These are phyloP conservation scores for Saxophila tyrrhenica DNA, from an alignment of 495 filamentous ascomycete genomes.

Conservation along the genomic window DNA sequence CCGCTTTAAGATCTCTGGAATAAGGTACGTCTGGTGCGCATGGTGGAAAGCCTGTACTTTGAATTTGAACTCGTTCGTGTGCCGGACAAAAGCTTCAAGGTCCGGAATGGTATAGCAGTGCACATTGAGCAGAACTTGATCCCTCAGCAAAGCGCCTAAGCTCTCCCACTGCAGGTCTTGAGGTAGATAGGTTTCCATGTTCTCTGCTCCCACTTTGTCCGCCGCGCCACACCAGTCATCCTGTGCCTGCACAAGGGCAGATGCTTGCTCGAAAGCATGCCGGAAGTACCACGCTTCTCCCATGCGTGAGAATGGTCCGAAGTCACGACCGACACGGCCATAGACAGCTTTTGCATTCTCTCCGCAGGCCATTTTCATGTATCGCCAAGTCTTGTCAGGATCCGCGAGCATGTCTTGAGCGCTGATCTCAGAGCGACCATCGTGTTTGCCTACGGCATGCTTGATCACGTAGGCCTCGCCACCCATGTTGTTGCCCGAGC, in stretches of 20 bases:
- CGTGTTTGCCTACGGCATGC: conserved; percentile 27
- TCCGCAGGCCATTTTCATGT: conserved; percentile 64
- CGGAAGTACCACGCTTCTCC: conserved; percentile 55
- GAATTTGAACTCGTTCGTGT: conserved; percentile 56
- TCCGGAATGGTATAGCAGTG: conserved; percentile 59
- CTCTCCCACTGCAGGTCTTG: conserved; percentile 49
- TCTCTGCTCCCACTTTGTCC: conserved; percentile 24
- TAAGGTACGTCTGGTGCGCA: conserved; percentile 48
- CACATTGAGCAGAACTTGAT: conserved; percentile 50
- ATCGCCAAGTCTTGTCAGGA: conserved; percentile 34
- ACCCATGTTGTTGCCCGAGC: conserved; percentile 55
- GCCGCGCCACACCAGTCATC: conserved; percentile 50
- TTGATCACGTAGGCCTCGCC: conserved; percentile 56
- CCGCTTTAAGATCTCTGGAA: conserved; percentile 45
- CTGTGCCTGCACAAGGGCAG: conserved; percentile 40
- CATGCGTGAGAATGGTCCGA: conserved; percentile 31
- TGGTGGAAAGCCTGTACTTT: conserved; percentile 52
- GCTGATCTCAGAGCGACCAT: conserved; percentile 38
- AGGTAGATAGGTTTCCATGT: conserved; percentile 31
- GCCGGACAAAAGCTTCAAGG: conserved; percentile 49
- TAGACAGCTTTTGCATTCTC: conserved; percentile 52
- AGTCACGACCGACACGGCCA: conserved; percentile 18
- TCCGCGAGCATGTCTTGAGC: conserved; percentile 40
- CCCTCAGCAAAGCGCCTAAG: conserved; percentile 45
- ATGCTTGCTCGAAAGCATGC: conserved; percentile 47